phyloP scores from a whole-genome alignment of 495 filamentous ascomycete genomes.

The Hypoxylon rickii region DNA sequence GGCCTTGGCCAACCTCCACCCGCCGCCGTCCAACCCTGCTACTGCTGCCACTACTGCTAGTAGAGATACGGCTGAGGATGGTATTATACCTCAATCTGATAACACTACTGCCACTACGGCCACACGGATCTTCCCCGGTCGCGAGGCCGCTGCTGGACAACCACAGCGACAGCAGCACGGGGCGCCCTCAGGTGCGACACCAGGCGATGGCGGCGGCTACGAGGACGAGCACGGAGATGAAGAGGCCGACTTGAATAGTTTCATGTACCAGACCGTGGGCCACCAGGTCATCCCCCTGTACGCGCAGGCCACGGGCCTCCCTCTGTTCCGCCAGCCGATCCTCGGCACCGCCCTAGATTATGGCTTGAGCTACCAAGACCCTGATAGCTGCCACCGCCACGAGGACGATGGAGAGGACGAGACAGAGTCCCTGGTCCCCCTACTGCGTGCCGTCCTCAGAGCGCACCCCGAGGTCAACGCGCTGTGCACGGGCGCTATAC shows the following conservation, averaged over 20 bases:
- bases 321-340: conserved; percentile 79
- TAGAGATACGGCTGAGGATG: conserved; percentile 9
- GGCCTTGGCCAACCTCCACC: conserved; percentile 87
- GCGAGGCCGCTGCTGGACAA: not conserved
- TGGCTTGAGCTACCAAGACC: conserved; percentile 60
- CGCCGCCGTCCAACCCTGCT: conserved; percentile 47
- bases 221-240: conserved; percentile 34
- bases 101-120: conserved; percentile 5
- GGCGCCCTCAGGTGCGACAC: not conserved
- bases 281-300: conserved; percentile 88
- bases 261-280: conserved; percentile 99
- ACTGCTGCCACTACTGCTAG: conserved; percentile 2
- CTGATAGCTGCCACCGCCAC: conserved; percentile 10
- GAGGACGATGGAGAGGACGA: conserved; percentile 61
- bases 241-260: conserved; percentile 83
- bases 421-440: conserved; percentile 80
- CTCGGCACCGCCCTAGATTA: conserved; percentile 67
- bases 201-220: not conserved
- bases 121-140: conserved; percentile 25
- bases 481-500: conserved; percentile 86
- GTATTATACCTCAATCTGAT: not conserved
- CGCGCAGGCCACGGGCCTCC: conserved; percentile 71
- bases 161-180: conserved; percentile 4
- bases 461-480: conserved; percentile 80
- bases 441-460: conserved; percentile 65